phyloP scores from a whole-genome alignment of 768 basidiomycete species.

The Heimioporus sp. region DNA sequence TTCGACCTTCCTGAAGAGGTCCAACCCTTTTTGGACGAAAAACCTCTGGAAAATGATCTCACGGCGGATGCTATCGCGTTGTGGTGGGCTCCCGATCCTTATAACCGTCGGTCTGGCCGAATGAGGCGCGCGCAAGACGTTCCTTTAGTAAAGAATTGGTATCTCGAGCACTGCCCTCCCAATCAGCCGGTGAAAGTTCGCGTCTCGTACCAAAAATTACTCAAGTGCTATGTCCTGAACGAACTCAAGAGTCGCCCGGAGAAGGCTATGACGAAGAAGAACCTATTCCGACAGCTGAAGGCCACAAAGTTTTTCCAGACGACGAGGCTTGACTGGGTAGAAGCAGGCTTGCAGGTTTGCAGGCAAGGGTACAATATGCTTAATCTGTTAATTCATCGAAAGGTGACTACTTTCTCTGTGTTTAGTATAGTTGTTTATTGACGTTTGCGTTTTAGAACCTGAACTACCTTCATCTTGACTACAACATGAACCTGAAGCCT shows the following conservation, averaged over 20 bases:
- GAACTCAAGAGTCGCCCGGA: slow-evolving; percentile 86
- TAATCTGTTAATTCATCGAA: slow-evolving; percentile 97
- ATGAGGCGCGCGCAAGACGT: slow-evolving; percentile 95
- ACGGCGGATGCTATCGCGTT: slow-evolving; percentile 96
- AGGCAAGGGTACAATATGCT: slow-evolving; percentile 99
- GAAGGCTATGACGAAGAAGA: slow-evolving; percentile 98
- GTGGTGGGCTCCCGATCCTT: slow-evolving; percentile 99
- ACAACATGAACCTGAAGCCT: slow-evolving; percentile 99
- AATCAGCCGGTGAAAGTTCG: slow-evolving; percentile 96
- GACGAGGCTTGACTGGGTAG: slow-evolving; percentile 97
- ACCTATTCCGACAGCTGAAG: slow-evolving; percentile 92
- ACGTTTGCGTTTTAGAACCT: slow-evolving; percentile 52
- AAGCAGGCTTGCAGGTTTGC: slow-evolving; percentile 97
- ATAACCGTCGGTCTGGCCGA: slow-evolving; percentile 86
- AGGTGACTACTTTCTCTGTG: slow-evolving; percentile 44
- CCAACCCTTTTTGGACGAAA: slow-evolving; percentile 77
- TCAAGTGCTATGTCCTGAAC: slow-evolving; percentile 95
- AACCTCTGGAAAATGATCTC: slow-evolving; percentile 80
- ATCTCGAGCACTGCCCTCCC: slow-evolving; percentile 96
- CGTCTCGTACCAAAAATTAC: slow-evolving; percentile 97
- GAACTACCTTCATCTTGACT: slow-evolving; percentile 94
- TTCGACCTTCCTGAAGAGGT: slow-evolving; percentile 81
- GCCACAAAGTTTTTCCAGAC: slow-evolving; percentile 99
- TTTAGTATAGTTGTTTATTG: background rate
- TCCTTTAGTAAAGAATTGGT: slow-evolving; percentile 97